Percentiles rank a stretch among this genome's conserved stretches.
Evolutionary conservation across 1,139 yeast genomes (phyloP).

Genomic region (Blastobotrys elegans): DNA sequence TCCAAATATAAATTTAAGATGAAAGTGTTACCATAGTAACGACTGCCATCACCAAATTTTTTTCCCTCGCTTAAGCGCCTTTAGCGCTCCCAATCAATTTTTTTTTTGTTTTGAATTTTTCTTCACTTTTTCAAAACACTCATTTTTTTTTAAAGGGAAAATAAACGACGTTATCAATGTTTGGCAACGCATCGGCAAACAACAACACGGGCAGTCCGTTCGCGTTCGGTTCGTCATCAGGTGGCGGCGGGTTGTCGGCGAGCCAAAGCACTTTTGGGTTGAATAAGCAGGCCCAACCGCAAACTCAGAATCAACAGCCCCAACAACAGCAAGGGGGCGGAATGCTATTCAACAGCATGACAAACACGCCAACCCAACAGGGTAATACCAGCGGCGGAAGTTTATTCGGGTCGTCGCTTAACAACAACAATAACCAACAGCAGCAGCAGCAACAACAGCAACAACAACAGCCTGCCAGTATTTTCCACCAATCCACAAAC

Average conservation of each 20-base stretch:
- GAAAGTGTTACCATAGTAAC: neutral
- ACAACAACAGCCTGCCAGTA: slow-evolving; percentile 18
- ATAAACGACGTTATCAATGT: no score
- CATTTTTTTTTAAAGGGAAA: neutral
- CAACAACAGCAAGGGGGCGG: neutral
- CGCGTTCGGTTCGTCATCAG: neutral
- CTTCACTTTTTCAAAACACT: neutral
- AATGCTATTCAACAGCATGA: neutral
- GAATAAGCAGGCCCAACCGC: neutral
- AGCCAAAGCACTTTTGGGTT: slow-evolving; percentile 1
- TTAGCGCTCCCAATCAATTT: neutral
- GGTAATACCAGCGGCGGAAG: slow-evolving; percentile 8
- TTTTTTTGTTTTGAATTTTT: neutral
- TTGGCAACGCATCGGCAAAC: neutral
- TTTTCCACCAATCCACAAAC: neutral
- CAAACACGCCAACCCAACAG: neutral
- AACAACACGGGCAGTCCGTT: neutral
- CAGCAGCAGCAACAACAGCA: slow-evolving; percentile 20
- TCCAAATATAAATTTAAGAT: no score
- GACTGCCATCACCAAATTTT: no score
- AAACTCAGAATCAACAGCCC: neutral
- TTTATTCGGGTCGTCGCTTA: no score
- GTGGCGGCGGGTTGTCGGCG: slow-evolving; percentile 3
- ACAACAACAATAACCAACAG: no score
- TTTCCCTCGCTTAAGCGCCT: no score